Evolutionary conservation across 2,329 filamentous ascomycete genomes (phyloP).

Genomic region (Fusarium denticulatum): DNA sequence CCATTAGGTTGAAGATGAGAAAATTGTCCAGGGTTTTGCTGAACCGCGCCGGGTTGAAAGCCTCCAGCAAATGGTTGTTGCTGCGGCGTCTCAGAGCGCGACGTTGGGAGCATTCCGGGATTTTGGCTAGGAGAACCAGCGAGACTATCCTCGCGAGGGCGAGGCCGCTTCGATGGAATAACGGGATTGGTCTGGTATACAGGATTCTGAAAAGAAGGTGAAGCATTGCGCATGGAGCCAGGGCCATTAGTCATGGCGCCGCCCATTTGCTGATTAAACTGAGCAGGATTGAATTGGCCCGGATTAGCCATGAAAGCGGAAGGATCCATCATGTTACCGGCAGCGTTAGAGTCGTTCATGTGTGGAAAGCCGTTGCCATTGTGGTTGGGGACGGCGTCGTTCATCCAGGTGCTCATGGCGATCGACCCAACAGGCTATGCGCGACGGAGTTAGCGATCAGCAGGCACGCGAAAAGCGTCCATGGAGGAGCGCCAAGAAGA

Average conservation of each 20-base stretch:
- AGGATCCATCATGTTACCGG: slow-evolving; percentile 71
- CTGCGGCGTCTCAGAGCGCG: slow-evolving; percentile 92
- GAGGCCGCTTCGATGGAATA: slow-evolving; percentile 88
- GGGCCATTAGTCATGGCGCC: slow-evolving; percentile 79
- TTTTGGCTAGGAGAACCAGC: slow-evolving; percentile 83
- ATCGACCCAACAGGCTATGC: slow-evolving; percentile 57
- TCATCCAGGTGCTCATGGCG: slow-evolving; percentile 79
- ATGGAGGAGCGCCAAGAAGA: slow-evolving; percentile 51
- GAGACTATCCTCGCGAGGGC: slow-evolving; percentile 84
- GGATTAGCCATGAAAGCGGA: slow-evolving; percentile 70
- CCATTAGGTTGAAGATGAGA: slow-evolving; percentile 84
- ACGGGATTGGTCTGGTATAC: slow-evolving; percentile 86
- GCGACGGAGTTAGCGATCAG: slow-evolving; percentile 58
- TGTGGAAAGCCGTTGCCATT: slow-evolving; percentile 76
- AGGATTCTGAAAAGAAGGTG: slow-evolving; percentile 78
- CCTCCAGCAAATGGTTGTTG: slow-evolving; percentile 76
- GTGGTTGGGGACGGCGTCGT: slow-evolving; percentile 75
- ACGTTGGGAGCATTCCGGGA: slow-evolving; percentile 77
- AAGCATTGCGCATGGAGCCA: slow-evolving; percentile 83
- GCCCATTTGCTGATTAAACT: slow-evolving; percentile 67
- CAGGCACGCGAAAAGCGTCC: slow-evolving; percentile 52
- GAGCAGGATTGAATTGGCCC: slow-evolving; percentile 68
- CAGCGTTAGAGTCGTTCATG: slow-evolving; percentile 68
- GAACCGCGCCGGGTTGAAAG: slow-evolving; percentile 73
- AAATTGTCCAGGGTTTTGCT: slow-evolving; percentile 74